Conservation (phyloP, 2,329 filamentous ascomycete genomes). For the Sclerotinia minor region DNA sequence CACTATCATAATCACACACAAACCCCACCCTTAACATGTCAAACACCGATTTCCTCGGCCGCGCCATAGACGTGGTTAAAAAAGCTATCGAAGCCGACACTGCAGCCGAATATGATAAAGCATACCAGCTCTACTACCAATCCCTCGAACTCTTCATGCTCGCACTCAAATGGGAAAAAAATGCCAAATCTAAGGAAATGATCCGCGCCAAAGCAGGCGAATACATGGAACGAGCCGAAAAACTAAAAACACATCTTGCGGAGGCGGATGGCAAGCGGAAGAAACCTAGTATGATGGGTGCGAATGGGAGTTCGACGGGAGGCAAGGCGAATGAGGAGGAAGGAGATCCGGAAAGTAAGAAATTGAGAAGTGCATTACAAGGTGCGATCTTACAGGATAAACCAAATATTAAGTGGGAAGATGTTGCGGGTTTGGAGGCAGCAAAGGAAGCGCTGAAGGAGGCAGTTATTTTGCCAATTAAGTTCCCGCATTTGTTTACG, state of each 20-base stretch:
- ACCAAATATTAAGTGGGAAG: slow-evolving; percentile 96
- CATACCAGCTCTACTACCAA: slow-evolving; percentile 94
- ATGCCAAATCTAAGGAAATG: slow-evolving; percentile 94
- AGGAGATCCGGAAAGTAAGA: slow-evolving; percentile 91
- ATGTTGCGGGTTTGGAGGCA: slow-evolving; percentile 89
- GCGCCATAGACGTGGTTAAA: slow-evolving; percentile 94
- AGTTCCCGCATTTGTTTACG: slow-evolving; percentile 94
- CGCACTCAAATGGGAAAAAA: slow-evolving; percentile 99
- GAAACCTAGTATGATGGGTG: slow-evolving; percentile 70
- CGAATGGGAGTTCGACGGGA: slow-evolving; percentile 66
- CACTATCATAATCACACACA: background rate
- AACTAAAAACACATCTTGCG: slow-evolving; percentile 86
- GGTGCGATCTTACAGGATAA: slow-evolving; percentile 94
- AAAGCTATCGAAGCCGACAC: slow-evolving; percentile 97
- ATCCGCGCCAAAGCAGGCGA: slow-evolving; percentile 92
- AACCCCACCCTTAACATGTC: slow-evolving; percentile 62
- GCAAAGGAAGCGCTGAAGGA: slow-evolving; percentile 98
- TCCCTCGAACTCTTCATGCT: slow-evolving; percentile 98
- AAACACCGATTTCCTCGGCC: slow-evolving; percentile 93
- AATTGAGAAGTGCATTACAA: slow-evolving; percentile 83
- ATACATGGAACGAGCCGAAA: slow-evolving; percentile 98
- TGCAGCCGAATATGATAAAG: slow-evolving; percentile 93
- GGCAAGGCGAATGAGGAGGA: slow-evolving; percentile 62
- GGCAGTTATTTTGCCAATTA: slow-evolving; percentile 95
- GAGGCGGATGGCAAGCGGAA: slow-evolving; percentile 70